Evolutionary conservation across 2,329 filamentous ascomycete genomes (phyloP).

Genomic region (Calcarisporium arbuscula): DNA sequence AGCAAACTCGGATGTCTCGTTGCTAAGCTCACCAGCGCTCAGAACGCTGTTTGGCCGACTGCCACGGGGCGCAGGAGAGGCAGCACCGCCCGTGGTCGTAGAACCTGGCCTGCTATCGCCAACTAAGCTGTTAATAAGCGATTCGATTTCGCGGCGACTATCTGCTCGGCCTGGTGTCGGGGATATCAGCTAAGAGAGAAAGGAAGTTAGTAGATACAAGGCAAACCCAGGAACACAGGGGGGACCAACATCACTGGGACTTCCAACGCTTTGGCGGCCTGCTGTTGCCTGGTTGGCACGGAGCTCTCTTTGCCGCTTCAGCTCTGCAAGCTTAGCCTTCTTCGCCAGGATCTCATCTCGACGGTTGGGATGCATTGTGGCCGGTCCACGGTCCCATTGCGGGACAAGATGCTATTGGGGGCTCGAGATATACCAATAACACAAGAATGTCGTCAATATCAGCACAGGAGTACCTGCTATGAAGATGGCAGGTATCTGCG

Average conservation of each 20-base stretch:
- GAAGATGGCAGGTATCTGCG: no score
- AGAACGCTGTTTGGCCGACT: slow-evolving; percentile 83
- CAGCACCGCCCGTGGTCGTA: slow-evolving; percentile 54
- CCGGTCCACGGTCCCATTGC: slow-evolving; percentile 41
- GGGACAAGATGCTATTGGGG: slow-evolving; percentile 22
- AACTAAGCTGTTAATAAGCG: slow-evolving; percentile 76
- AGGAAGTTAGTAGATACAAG: slow-evolving; percentile 5
- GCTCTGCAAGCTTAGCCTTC: slow-evolving; percentile 91
- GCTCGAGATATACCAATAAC: no score
- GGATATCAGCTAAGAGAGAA: slow-evolving; percentile 43
- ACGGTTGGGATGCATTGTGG: slow-evolving; percentile 67
- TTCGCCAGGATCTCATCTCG: slow-evolving; percentile 96
- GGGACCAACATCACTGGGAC: slow-evolving; percentile 62
- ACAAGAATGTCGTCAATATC: no score
- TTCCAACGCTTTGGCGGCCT: slow-evolving; percentile 61
- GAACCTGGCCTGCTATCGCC: slow-evolving; percentile 69
- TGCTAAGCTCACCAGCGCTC: slow-evolving; percentile 75
- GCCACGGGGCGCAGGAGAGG: slow-evolving; percentile 58
- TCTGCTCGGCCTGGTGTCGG: slow-evolving; percentile 65
- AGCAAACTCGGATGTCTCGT: slow-evolving; percentile 59
- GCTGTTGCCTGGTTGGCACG: slow-evolving; percentile 69
- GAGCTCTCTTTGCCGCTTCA: slow-evolving; percentile 86
- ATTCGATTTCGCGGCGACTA: slow-evolving; percentile 71
- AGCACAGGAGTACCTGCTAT: no score
- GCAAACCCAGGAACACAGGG: slow-evolving; percentile 7